Conservation (phyloP, 768 basidiomycete genomes). For the Crepidotus variabilis region DNA sequence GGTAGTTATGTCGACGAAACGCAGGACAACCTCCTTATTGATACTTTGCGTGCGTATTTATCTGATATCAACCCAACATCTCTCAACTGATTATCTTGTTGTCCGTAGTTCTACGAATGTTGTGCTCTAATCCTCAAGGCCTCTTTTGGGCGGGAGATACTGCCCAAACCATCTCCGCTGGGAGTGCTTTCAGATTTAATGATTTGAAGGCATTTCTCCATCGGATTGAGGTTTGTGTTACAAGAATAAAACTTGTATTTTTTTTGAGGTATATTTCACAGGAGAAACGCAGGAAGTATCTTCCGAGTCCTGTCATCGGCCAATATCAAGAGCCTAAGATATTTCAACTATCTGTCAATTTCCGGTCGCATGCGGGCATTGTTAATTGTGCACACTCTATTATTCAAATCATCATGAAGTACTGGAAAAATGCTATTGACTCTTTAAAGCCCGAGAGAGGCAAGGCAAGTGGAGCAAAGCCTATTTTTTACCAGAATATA, state of each 20-base stretch:
- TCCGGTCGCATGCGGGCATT: conserved; percentile 71
- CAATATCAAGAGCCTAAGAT: conserved; percentile 18
- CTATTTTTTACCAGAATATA: conserved; percentile 53
- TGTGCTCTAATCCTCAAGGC: conserved; percentile 65
- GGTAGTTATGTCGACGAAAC: conserved; percentile 69
- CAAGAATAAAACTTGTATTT: background rate
- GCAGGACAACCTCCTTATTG: conserved; percentile 69
- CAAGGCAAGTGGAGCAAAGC: conserved; percentile 48
- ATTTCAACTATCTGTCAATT: conserved; percentile 63
- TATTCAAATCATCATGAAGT: conserved; percentile 54
- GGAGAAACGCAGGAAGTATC: conserved; percentile 8
- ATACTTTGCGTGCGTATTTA: conserved; percentile 44
- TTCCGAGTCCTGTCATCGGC: background rate
- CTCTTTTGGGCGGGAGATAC: conserved; percentile 82
- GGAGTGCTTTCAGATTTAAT: conserved; percentile 69
- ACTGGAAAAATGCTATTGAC: conserved; percentile 69
- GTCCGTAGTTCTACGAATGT: conserved; percentile 48
- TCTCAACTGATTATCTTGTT: background rate
- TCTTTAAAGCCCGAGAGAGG: conserved; percentile 51
- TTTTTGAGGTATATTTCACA: background rate
- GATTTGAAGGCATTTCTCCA: conserved; percentile 68
- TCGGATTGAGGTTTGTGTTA: conserved; percentile 50
- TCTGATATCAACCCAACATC: background rate
- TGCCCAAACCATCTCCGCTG: conserved; percentile 72
- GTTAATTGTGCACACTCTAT: conserved; percentile 67